phyloP scores from a whole-genome alignment of 768 basidiomycete genomes.

The Cubamyces lactineus region DNA sequence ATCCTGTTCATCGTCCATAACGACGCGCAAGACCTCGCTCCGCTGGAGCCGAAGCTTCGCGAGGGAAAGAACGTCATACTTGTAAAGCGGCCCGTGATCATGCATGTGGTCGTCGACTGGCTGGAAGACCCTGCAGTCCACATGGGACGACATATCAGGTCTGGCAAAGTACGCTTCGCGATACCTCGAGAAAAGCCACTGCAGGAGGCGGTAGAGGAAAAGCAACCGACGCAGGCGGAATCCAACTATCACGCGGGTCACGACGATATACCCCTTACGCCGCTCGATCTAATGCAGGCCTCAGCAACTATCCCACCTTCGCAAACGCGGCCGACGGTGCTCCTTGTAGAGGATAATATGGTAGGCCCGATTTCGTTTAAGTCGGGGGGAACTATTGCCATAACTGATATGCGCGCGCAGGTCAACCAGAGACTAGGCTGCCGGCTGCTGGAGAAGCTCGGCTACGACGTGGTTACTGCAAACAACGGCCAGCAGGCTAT shows the following conservation, averaged over 20 bases:
- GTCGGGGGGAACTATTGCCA: background rate
- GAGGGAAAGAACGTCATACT: conserved; percentile 30
- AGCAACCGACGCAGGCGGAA: background rate
- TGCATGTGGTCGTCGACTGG: conserved; percentile 27
- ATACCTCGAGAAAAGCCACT: conserved; percentile 13
- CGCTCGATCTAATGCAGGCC: background rate
- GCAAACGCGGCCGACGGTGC: conserved; percentile 15
- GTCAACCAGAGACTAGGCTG: conserved; percentile 34
- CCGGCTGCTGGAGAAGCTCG: conserved; percentile 32
- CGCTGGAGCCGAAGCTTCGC: conserved; percentile 28
- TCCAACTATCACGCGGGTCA: background rate
- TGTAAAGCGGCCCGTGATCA: conserved; percentile 35
- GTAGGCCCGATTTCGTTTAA: conserved; percentile 12
- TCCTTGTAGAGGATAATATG: conserved; percentile 35
- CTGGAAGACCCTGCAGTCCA: conserved; percentile 27
- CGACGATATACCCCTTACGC: conserved; percentile 7
- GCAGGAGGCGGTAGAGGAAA: conserved; percentile 9
- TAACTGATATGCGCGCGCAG: conserved; percentile 4
- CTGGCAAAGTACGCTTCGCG: conserved; percentile 29
- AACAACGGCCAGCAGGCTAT: conserved; percentile 34
- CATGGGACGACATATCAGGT: conserved; percentile 24
- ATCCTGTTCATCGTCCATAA: conserved; percentile 29
- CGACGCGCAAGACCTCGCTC: conserved; percentile 26
- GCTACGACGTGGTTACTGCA: conserved; percentile 31
- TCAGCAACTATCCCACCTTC: background rate